phyloP scores from a whole-genome alignment of 768 basidiomycete genomes.

The Rhodotorula graminis region DNA sequence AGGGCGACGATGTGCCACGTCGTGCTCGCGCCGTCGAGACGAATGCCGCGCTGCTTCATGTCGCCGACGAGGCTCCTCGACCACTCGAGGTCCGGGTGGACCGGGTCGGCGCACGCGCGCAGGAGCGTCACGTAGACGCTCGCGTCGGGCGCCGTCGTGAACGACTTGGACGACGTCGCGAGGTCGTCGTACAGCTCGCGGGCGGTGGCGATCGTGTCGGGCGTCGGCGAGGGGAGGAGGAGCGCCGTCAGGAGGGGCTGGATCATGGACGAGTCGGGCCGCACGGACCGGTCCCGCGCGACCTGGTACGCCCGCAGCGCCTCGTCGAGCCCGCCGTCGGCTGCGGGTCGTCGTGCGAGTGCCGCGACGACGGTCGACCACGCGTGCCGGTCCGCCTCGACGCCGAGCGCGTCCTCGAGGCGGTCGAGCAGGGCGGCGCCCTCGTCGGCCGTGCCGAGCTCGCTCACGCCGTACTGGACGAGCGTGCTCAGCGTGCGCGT shows the following conservation, averaged over 20 bases:
- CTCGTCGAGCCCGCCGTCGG: neutral
- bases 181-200: constrained; percentile 39
- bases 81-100: constrained; percentile 31
- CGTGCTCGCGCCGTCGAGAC: constrained; percentile 52
- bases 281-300: constrained; percentile 31
- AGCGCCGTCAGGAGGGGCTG: constrained; percentile 32
- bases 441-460: neutral
- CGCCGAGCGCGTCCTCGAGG: constrained; percentile 7
- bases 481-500: constrained; percentile 25
- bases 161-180: neutral
- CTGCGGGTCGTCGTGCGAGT: neutral
- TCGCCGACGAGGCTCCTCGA: constrained; percentile 56
- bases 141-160: constrained; percentile 18
- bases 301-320: constrained; percentile 29
- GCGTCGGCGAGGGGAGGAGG: neutral
- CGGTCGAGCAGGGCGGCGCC: constrained; percentile 17
- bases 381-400: constrained; percentile 9
- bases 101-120: constrained; percentile 32
- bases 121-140: constrained; percentile 31
- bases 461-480: neutral
- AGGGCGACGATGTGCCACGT: constrained; percentile 60
- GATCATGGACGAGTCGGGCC: constrained; percentile 36
- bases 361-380: constrained; percentile 19
- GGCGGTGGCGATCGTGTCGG: constrained; percentile 9
- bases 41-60: constrained; percentile 58